These are phyloP conservation scores for Eleusine indica DNA, from an alignment of 176 grass and related monocot species.

Conservation along the genomic window DNA sequence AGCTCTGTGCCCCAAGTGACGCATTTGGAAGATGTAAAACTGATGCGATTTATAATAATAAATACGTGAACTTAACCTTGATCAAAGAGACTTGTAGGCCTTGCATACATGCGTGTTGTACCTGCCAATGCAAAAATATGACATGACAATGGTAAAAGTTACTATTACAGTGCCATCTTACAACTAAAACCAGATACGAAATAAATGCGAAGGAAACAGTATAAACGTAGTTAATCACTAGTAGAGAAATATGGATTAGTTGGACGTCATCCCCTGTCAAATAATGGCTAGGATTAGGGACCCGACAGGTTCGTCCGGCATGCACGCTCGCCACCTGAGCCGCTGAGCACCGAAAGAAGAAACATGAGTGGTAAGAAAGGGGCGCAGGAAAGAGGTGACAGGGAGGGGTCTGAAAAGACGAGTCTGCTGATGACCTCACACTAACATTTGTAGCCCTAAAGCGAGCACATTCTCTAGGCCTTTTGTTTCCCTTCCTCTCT, in stretches of 20 bases:
- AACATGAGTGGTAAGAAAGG: conserved; percentile 9
- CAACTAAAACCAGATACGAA: background rate
- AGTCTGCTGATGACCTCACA: conserved; percentile 38
- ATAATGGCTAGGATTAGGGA: background rate
- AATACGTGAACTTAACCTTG: background rate
- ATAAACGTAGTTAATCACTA: too few relatives aligned
- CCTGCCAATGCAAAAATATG: too few relatives aligned
- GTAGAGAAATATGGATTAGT: background rate
- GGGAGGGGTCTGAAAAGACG: conserved; percentile 43
- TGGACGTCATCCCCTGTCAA: background rate
- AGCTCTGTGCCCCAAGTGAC: background rate
- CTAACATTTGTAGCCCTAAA: conserved; percentile 40
- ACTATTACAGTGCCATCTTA: background rate
- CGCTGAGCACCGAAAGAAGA: conserved; percentile 36
- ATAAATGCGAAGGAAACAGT: background rate
- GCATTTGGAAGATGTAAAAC: background rate
- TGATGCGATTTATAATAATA: background rate
- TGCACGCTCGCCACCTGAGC: conserved; percentile 41
- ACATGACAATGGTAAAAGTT: too few relatives aligned
- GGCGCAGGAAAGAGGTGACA: conserved; percentile 30
- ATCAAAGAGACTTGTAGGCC: background rate
- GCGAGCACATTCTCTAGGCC: conserved; percentile 37
- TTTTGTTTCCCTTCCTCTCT: conserved; percentile 25
- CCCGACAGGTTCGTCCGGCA: conserved; percentile 40
- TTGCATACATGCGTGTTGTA: background rate